Evolutionary conservation across 192 early-diverging fungal genomes (phyloP), one percentile per base, ranked within the genome.

Genomic region (Kappamyces sp.): DNA sequence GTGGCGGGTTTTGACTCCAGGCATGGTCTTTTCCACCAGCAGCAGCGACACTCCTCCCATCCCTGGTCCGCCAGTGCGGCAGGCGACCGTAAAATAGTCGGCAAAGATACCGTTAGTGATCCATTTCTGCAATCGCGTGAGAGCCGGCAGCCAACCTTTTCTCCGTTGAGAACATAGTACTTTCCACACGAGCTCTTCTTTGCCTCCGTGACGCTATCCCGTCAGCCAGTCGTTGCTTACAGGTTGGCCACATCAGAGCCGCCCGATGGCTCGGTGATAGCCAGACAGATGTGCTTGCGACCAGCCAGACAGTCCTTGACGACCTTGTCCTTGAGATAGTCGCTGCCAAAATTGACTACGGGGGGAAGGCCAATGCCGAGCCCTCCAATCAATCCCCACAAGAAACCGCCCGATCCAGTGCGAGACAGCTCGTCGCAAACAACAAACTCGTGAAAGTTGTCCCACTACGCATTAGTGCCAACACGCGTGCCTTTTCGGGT

Each of bases 31-130:
- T 55, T 89, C 87, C 42, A 91, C 77, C 23, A 92, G 71, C 37
- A 92, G 46, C 9, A 92, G 68, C 13, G 82, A 85, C 41, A 92
- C 74, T 39, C 90, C 90, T 46, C 75, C 78, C 80, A 91, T 88
- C 36, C 90, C 90, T 10, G 70, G 69, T 2, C 79, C 82, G 39
- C 89, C 90, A 3, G 90, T 92, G 15, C 89, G 80, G 60, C 63
- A 66, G 44, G 90, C 90, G 3, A 84, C 76, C 3, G 88, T 91
- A 60, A 92, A 92, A 71, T 84, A 91, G 58, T 91, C 87, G 9
- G 87, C 84, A 74, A 84, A 92, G 9, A 77, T 75, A 61, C 90
- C 88, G 68, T 87, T 90, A 46, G 76, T 78, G 50, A 74, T 74
- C 72, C 68, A 69, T 60, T 68, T 35, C 5, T 32, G 35, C 3